Percentiles rank a stretch among this genome's conserved stretches.
Conservation (phyloP, 2,329 filamentous ascomycete genomes). For the Xylaria sp. region DNA sequence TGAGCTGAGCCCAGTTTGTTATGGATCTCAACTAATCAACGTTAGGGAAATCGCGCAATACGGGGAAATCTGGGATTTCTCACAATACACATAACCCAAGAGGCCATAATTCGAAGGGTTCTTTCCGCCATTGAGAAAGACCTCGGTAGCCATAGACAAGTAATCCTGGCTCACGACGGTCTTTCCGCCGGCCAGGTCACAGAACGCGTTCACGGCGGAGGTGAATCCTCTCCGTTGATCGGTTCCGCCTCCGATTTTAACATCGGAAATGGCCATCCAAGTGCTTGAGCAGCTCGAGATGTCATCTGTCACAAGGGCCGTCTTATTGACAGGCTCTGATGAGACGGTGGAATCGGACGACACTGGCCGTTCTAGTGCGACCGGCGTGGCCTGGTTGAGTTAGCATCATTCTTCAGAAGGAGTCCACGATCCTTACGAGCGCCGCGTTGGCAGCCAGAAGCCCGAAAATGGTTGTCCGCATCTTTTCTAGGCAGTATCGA, state of each 20-base stretch:
- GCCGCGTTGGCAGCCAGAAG: conserved; percentile 6
- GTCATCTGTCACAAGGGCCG: conserved; percentile 28
- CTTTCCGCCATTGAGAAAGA: conserved; percentile 36
- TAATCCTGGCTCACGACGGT: conserved; percentile 34
- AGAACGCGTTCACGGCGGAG: conserved; percentile 38
- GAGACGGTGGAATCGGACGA: conserved; percentile 16
- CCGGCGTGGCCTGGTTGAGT: conserved; percentile 23
- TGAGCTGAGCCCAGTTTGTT: conserved; percentile 36
- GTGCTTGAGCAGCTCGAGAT: conserved; percentile 37
- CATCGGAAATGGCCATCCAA: conserved; percentile 39
- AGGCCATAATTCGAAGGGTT: conserved; percentile 35
- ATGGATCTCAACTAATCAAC: conserved; percentile 38
- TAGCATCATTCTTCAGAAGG: conserved; percentile 11
- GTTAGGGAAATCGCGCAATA: background rate
- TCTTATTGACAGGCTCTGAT: conserved; percentile 6
- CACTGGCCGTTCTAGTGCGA: conserved; percentile 8
- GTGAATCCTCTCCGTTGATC: conserved; percentile 37
- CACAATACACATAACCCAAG: conserved; percentile 41
- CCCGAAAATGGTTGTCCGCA: conserved; percentile 12
- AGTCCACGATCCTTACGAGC: conserved; percentile 18
- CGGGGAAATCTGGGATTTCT: background rate
- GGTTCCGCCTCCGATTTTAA: conserved; percentile 35
- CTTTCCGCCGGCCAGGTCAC: conserved; percentile 30
- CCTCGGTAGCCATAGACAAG: conserved; percentile 40
- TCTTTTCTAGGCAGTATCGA: background rate